Base-by-base conservation (phyloP, 306 rosid species). In the Hylodesmum podocarpum region DNA sequence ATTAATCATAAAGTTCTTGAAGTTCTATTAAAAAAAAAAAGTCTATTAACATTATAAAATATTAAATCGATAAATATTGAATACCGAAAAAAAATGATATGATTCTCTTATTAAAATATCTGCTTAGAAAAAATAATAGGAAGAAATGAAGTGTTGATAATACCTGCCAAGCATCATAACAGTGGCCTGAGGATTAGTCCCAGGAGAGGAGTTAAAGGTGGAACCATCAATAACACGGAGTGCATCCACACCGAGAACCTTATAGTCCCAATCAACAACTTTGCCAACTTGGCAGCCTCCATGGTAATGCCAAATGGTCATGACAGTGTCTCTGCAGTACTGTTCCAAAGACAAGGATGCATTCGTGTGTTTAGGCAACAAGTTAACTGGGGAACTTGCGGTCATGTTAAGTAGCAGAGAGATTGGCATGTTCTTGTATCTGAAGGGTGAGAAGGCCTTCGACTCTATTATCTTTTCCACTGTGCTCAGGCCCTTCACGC, bases 161-260 rank as follows among this genome's bases (percentile, higher is more conserved):
- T 67, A 91, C 97, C 94, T 89, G 84, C 94, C 96, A 0, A 90
- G 90, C 97, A 90, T 93, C 96, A 93, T 93, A 2, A 93, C 93
- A 2, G 97, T 89, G 80, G 96, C 91, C 37, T 93, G 96, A 67
- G 96, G 96, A 84, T 93, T 90, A 12, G 97, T 93, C 21, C 96
- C 97, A 0, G 97, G 96, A 47, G 94, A 90, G 73, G 74, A 22
- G 31, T 55, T 87, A 79, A 93, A 93, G 0, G 97, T 93, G 9
- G 97, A 93, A 13, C 97, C 97, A 75, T 93, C 97, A 2, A 93
- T 74, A 22, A 93, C 93, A 4, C 96, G 76, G 0, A 90, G 78
- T 0, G 89, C 82, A 29, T 90, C 89, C 0, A 87, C 85, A 1
- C 96, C 97, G 8, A 83, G 81, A 70, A 89, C 93, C 79, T 82